Evolutionary conservation across 208 protist species (phyloP), one percentile per base, ranked within the genome.

Genomic region (Trypanosoma caninum): DNA sequence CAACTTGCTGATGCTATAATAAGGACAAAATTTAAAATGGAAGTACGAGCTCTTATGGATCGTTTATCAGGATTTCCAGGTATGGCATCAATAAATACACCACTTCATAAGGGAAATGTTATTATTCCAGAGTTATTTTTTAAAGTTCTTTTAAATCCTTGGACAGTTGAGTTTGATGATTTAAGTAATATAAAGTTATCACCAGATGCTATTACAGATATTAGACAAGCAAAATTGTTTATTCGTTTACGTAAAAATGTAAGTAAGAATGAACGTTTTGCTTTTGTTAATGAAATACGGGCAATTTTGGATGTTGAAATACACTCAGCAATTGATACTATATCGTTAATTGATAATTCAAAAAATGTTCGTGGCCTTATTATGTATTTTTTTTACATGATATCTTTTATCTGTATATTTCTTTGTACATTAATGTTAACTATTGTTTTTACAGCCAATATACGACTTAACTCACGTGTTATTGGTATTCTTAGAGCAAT

Each of bases 341-440:
- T 31, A 31, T 55, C 64, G 18, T 34, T 77, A 3, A 53, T 82
- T 23, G 69, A 78, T 41, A 65, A 81, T 37, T 58, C 92, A 18
- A 3, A 70, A 23, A 69, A 68, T 2, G 78, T 96, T 34, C 45
- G 65, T 11, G 60, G 83, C 8, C 65, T 96, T 6, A 78, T 98
- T 28, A 80, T 97, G 68, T 66, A 80, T 40, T 98, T 99, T 65
- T 98, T 98, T 72, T 93, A 97, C 67, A 82, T 97, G 44, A 97
- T 95, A 44, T 68, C 94, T 9, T 61, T 80, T 23, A 80, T 98
- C 10, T 86, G 89, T 42, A 76, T 97, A 14, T 67, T 89, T 5
- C 60, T 99, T 3, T 97, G 93, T 55, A 95, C 97, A 55, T 97
- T 98, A 68, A 91, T 98, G 65, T 75, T 98, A 48, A 98, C 93